Base-by-base conservation (phyloP, 2,329 filamentous ascomycete genomes). In the Polychaeton citri region DNA sequence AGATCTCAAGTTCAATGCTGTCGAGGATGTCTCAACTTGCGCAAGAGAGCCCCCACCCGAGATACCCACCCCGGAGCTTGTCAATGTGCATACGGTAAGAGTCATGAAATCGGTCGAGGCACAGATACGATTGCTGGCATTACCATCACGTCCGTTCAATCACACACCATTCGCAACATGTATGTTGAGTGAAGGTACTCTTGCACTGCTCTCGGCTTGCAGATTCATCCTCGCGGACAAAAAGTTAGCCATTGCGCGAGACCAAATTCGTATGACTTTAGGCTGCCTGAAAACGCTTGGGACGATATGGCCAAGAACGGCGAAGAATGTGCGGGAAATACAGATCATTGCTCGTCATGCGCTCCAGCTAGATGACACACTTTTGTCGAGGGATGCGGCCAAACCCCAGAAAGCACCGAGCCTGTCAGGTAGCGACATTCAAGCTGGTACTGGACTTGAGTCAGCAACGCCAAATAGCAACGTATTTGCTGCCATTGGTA, bases 61-160 rank as follows among this genome's bases (percentile, higher is more conserved):
- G 16, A 17, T 12, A n/a, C 21, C 19, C 30, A 19, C 12, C 13
- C 16, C 34, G 8, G 34, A 19, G 17, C n/a, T 19, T 28, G 24
- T 28, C 13, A 35, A 30, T 18, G 34, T 35, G 7, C 34, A 35
- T n/a, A 35, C 34, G 16, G 15, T 30, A 10, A 35, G 24, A 35
- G 21, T 19, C 13, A 30, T 35, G 24, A 19, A 30, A 35, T 19
- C 34, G 5, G 24, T 35, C 5, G 24, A 35, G 13, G 34, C 21
- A 30, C 24, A 35, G 16, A 30, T 24, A 21, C 34, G 10, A 26
- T 35, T 35, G 6, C 34, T 35, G 21, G 24, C 24, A n/a, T 19
- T 35, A 18, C 34, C 34, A n/a, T 19, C 24, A 4, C n/a, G 15
- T 5, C 13, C 18, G 3, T 17, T 19, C 30, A 32, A 10, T 17